These are phyloP conservation scores for Camellia granthamiana DNA, from an alignment of 148 eudicot species.

Conservation along the genomic window DNA sequence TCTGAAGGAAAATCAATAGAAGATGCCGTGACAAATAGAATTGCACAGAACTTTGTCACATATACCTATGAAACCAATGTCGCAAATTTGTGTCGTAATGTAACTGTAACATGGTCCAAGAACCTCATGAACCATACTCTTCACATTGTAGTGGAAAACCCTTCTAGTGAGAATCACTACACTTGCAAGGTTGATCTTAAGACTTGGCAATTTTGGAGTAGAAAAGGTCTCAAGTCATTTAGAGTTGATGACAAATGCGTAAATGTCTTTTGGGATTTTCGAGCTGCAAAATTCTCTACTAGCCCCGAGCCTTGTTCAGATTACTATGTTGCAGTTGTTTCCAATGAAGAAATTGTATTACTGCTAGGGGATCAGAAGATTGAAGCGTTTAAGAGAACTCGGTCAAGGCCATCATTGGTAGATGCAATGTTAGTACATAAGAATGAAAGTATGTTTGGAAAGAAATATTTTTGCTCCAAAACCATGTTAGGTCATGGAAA, in stretches of 20 bases:
- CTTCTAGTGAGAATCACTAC: constrained; percentile 17
- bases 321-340: constrained; percentile 8
- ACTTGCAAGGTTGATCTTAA: constrained; percentile 40
- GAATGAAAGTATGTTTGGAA: constrained; percentile 5
- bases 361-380: constrained; percentile 10
- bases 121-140: constrained; percentile 29
- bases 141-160: constrained; percentile 26
- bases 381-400: constrained; percentile 13
- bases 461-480: neutral
- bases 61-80: constrained; percentile 26
- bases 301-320: constrained; percentile 14
- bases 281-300: neutral
- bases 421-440: constrained; percentile 5
- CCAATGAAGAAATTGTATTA: constrained; percentile 5
- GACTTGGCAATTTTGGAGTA: constrained; percentile 46
- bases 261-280: constrained; percentile 13
- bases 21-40: neutral
- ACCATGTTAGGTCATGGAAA: neutral
- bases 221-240: constrained; percentile 33
- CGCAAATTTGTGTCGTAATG: constrained; percentile 6
- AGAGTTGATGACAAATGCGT: constrained; percentile 23
- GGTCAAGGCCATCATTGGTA: constrained; percentile 8
- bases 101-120: constrained; percentile 37
- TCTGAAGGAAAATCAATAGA: neutral
- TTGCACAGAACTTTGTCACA: constrained; percentile 26